Conservation (phyloP, 805 yeast genomes). For the Wickerhamomyces alni region DNA sequence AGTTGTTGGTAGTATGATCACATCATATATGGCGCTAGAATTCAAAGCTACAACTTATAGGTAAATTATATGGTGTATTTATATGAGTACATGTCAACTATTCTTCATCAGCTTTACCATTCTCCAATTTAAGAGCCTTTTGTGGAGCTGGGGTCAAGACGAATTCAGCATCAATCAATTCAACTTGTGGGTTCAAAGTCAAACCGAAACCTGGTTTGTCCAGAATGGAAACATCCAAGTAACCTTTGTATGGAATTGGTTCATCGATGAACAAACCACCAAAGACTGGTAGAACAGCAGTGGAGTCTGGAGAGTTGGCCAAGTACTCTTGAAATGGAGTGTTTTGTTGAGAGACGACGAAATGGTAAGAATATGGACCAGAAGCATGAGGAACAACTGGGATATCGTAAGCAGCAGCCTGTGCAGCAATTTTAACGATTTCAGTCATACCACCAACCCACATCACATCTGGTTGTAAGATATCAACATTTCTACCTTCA, state of each 20-base stretch:
- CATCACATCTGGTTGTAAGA: conserved; percentile 47
- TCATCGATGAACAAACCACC: conserved; percentile 41
- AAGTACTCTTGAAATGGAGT: conserved; percentile 49
- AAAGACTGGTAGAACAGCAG: conserved; percentile 39
- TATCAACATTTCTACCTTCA: conserved; percentile 42
- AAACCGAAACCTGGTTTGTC: conserved; percentile 48
- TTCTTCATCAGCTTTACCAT: not conserved
- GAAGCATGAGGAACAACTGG: conserved; percentile 50
- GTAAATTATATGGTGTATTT: no score
- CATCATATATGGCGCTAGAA: no score
- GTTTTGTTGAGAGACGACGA: conserved; percentile 41
- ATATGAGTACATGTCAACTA: not conserved
- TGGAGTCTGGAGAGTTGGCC: conserved; percentile 44
- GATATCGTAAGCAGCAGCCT: conserved; percentile 47
- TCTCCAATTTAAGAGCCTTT: conserved; percentile 23
- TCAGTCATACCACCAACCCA: conserved; percentile 51
- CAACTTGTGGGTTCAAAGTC: conserved; percentile 37
- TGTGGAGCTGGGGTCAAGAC: conserved; percentile 35
- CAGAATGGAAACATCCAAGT: conserved; percentile 31
- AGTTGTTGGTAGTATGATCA: no score
- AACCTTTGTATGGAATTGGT: conserved; percentile 41
- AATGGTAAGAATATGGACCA: conserved; percentile 48
- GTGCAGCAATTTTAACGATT: conserved; percentile 38
- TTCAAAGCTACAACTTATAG: no score
- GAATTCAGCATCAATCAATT: conserved; percentile 33